Conservation (phyloP, 2,329 filamentous ascomycete genomes). For the Trichoderma atrobrunneum region DNA sequence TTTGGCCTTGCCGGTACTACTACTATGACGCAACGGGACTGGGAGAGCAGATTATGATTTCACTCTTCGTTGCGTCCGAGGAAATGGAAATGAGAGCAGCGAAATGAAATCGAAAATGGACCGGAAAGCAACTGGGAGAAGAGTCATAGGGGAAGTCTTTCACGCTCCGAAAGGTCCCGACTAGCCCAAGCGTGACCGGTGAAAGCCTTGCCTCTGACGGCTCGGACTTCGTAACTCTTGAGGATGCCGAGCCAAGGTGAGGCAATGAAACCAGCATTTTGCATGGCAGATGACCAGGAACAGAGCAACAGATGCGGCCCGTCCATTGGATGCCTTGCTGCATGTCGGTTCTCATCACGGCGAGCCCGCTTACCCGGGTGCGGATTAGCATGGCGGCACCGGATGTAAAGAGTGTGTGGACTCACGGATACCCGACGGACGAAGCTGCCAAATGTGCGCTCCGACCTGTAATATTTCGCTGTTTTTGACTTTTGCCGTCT, state of each 20-base stretch:
- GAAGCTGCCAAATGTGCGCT: not conserved
- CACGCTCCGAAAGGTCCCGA: constrained; percentile 10
- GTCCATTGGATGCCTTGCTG: constrained; percentile 1
- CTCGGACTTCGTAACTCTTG: not conserved
- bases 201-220: not conserved
- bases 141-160: not conserved
- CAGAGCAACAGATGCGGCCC: not conserved
- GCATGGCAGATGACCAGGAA: constrained; percentile 4
- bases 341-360: constrained; percentile 2
- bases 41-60: constrained; percentile 13
- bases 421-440: not conserved
- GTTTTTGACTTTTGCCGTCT: not conserved
- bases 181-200: not conserved
- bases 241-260: not conserved
- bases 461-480: not conserved
- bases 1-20: not conserved
- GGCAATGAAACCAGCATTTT: not conserved
- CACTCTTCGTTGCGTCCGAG: not conserved
- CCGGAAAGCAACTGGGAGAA: not conserved
- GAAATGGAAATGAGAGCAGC: not conserved
- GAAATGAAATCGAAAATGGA: constrained; percentile 5
- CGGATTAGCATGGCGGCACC: constrained; percentile 1
- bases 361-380: constrained; percentile 7
- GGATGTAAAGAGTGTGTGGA: not conserved
- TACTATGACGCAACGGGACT: not conserved